phyloP scores from a whole-genome alignment of 163 green algal species.

The Volvox carteri region DNA sequence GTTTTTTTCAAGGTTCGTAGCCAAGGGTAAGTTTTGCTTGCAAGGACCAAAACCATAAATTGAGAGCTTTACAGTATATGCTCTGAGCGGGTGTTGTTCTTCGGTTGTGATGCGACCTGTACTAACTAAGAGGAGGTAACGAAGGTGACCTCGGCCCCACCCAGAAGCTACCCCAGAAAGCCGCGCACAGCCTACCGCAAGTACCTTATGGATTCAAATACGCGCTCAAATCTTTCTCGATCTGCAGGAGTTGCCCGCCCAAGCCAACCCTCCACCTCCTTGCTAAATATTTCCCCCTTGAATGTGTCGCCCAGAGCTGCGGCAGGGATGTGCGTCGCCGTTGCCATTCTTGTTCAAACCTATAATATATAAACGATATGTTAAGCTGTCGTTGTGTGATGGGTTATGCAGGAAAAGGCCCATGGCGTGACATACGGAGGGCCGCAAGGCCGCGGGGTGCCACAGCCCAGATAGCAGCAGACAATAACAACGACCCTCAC shows the following conservation, averaged over 20 bases:
- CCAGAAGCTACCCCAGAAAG: background rate
- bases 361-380: background rate
- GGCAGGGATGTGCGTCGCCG: background rate
- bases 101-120: no score
- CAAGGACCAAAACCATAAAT: no score
- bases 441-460: background rate
- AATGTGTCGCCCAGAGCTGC: conserved; percentile 29
- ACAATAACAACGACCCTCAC: no score
- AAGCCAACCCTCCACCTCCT: conserved; percentile 37
- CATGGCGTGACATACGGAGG: background rate
- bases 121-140: no score
- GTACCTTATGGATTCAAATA: conserved; percentile 43
- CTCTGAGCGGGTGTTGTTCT: no score
- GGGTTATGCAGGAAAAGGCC: background rate
- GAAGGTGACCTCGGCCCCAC: no score
- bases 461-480: no score
- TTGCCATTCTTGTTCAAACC: background rate
- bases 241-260: conserved; percentile 13
- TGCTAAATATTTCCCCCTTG: conserved; percentile 27
- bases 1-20: no score
- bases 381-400: background rate
- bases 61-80: no score
- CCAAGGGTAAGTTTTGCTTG: no score
- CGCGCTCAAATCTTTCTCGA: conserved; percentile 30
- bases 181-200: background rate